Base-by-base conservation (phyloP, 805 yeast genomes). In the Pichia insulana region DNA sequence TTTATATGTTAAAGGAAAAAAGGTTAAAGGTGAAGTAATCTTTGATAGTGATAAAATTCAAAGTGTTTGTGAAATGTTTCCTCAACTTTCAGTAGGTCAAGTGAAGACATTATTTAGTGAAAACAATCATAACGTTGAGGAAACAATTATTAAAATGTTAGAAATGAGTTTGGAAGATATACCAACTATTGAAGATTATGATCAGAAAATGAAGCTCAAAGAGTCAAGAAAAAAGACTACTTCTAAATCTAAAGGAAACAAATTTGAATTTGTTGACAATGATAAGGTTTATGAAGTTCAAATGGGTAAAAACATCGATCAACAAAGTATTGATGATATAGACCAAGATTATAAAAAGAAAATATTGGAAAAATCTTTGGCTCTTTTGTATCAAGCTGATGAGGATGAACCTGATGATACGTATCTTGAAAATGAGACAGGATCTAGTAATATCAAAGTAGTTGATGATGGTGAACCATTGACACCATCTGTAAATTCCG, bases 361-460 rank as follows among this genome's bases (percentile, higher is more conserved):
- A 49, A 78, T 84, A 0, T 57, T 83, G 34, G 62, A 71, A 0
- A 52, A 54, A 40, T 88, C 89, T 1, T 59, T 83, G 48, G 64
- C 76, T 34, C 57, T 83, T 47, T 62, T 84, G 47, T 81, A 83
- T 50, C 82, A 81, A 35, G 70, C 77, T 7, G 90, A 85, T 53
- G 95, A 86, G 49, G 95, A 85, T 58, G 95, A 86, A 52, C 78
- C 82, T 3, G 96, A 86, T 55, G 95, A 84, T 50, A 80, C 89
- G 0, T 75, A 80, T 54, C 77, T 71, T 44, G 86, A 77, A 34
- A 71, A 71, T 42, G 78, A 72, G 42, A 52, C 61, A 34, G 67
- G 73, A 0, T 54, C 58, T 7, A 54, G 56, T 2, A 33, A 45
- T 2, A 34, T 26, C 10, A 28, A 5, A 13, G 11, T 61, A 15